Evolutionary conservation across 2,329 filamentous ascomycete genomes (phyloP), one percentile per base, ranked within the genome.

Genomic region (Botrytis byssoidea): DNA sequence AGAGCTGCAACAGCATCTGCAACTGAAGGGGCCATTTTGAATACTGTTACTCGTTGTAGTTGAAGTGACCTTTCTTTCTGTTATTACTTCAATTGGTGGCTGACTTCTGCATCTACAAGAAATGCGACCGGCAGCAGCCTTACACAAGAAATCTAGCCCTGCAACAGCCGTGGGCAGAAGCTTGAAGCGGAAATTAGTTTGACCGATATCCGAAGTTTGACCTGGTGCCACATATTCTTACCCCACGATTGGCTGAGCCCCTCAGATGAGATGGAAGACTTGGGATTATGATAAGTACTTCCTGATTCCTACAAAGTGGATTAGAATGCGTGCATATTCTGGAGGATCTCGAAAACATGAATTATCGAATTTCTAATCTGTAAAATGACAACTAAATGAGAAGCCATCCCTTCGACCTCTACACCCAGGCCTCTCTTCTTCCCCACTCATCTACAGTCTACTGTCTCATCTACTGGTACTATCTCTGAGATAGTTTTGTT

Each of bases 1-100:
- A 91, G 85, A 66, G 82, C 82, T 59, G 85, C 84, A 59, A 85
- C 83, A 77, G 85, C 82, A 82, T 88, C 87, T 6, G 77, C 76
- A 73, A 79, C 78, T 74, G 79, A 78, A 59, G 80, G 80, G 37
- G 80, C 80, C 81, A 82, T 82, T 14, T 51, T 77, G 68, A 44
- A 40, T 57, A 35, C 40, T 35, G 29, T 16, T 6, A 57, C 8
- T 42, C 2, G 16, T 63, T 32, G 51, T 35, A 44, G 71, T 48
- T 64, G 55, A 51, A 63, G 22, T 42, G 25, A 3, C 37, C 32
- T 32, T 67, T 42, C 25, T 22, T 42, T 32, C 35, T 22, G 59
- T 70, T 40, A 46, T 42, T 57, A 35, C 42, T 68, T 68, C 25
- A 68, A 35, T 44, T 70, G 51, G 20, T 35, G n/a, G 14, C 46